These are phyloP conservation scores for Pleurotus salmoneostramineus DNA, from an alignment of 768 basidiomycete genomes.

Conservation along the genomic window DNA sequence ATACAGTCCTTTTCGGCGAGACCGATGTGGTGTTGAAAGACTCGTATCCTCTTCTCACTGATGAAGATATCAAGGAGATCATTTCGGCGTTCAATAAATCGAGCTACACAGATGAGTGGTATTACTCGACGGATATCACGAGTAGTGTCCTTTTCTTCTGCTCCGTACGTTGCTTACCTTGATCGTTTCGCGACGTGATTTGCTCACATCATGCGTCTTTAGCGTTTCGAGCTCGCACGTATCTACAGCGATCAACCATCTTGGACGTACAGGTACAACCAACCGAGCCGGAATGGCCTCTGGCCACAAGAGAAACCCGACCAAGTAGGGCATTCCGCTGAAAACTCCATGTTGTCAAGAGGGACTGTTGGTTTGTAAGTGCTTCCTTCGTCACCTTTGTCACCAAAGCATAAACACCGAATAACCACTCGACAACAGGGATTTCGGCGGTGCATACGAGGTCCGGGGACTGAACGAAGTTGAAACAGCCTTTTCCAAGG, in stretches of 20 bases:
- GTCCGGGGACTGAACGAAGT: constrained; percentile 42
- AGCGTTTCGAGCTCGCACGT: constrained; percentile 41
- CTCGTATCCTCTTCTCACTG: not conserved
- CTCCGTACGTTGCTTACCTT: not conserved
- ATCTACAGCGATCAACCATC: constrained; percentile 31
- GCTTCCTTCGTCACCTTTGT: not conserved
- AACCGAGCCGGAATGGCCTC: constrained; percentile 38
- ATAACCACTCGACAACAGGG: constrained; percentile 20
- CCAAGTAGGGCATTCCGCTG: constrained; percentile 46
- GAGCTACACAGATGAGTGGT: not conserved
- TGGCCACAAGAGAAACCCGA: constrained; percentile 14
- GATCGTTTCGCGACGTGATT: not conserved
- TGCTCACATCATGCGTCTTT: not conserved
- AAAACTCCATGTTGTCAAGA: constrained; percentile 67
- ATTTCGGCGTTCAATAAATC: not conserved
- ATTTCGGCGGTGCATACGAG: constrained; percentile 45
- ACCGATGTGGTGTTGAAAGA: not conserved
- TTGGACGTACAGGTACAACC: constrained; percentile 61
- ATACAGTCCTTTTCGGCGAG: not conserved
- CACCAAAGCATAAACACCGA: not conserved
- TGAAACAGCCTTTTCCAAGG: constrained; percentile 49
- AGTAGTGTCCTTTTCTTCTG: not conserved
- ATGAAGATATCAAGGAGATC: not conserved
- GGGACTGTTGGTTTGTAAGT: constrained; percentile 54
- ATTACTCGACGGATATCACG: not conserved